These are phyloP conservation scores for Penicillium atrosanguineum DNA, from an alignment of 495 filamentous ascomycete species.

Conservation along the genomic window DNA sequence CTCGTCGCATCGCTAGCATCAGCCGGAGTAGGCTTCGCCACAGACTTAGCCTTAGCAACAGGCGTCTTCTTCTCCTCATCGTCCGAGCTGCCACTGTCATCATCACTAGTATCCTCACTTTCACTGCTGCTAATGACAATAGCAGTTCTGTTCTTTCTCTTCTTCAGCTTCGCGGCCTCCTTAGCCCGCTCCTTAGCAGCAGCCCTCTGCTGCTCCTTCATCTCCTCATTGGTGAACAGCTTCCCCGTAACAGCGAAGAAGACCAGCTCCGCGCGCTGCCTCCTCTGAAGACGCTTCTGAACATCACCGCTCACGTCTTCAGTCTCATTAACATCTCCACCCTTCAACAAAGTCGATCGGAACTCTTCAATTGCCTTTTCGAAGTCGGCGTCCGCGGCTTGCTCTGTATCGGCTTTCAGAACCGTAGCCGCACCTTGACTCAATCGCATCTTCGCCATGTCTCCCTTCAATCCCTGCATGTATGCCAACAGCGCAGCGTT, in stretches of 20 bases:
- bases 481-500: slow-evolving; percentile 65
- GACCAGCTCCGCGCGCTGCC: slow-evolving; percentile 46
- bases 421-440: slow-evolving; percentile 59
- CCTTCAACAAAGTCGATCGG: slow-evolving; percentile 28
- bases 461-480: slow-evolving; percentile 68
- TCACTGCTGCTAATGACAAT: slow-evolving; percentile 46
- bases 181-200: slow-evolving; percentile 26
- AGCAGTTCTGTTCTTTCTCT: slow-evolving; percentile 54
- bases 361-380: slow-evolving; percentile 51
- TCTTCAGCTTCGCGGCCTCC: slow-evolving; percentile 40
- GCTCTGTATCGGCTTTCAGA: slow-evolving; percentile 39
- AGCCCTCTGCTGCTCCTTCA: slow-evolving; percentile 16
- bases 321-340: slow-evolving; percentile 30
- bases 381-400: slow-evolving; percentile 44
- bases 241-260: slow-evolving; percentile 40
- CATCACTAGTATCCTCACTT: slow-evolving; percentile 30
- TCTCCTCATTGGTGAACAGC: slow-evolving; percentile 26
- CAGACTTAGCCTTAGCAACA: slow-evolving; percentile 7
- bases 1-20: slow-evolving; percentile 16
- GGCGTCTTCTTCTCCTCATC: slow-evolving; percentile 25
- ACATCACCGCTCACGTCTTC: slow-evolving; percentile 42
- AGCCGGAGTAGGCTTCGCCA: neutral
- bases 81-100: slow-evolving; percentile 11
- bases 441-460: slow-evolving; percentile 56
- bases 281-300: slow-evolving; percentile 37